A percentile compares a stretch with the other conserved stretches of the same genome.
These are phyloP conservation scores for Colletotrichum tofieldiae DNA, from an alignment of 2,329 filamentous ascomycete species.

Conservation along the genomic window DNA sequence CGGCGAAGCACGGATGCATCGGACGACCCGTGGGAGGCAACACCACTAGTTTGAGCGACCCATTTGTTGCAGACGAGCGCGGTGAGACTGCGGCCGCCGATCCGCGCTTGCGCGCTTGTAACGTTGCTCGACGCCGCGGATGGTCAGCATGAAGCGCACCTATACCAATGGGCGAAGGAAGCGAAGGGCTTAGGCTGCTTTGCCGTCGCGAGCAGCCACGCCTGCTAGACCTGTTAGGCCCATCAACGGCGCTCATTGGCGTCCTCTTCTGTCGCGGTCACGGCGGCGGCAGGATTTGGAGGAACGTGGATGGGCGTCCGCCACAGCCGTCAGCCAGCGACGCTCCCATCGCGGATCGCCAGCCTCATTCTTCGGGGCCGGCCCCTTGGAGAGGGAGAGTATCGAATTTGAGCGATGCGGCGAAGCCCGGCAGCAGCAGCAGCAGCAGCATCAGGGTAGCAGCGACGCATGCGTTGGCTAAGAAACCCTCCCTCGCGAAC, in stretches of 20 bases:
- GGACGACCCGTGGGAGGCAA: conserved; percentile 4
- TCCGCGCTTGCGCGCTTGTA: conserved; percentile 42
- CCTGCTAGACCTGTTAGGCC: neutral
- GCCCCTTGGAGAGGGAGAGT: neutral
- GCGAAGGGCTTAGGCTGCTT: neutral
- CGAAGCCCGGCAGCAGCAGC: neutral
- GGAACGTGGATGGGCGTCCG: conserved; percentile 14
- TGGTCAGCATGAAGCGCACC: conserved; percentile 22
- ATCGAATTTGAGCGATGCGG: neutral
- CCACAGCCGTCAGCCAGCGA: conserved; percentile 29
- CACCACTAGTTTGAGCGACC: neutral
- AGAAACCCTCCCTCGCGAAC: conserved; percentile 26
- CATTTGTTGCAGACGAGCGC: conserved; percentile 1
- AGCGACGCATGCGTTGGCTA: conserved; percentile 30
- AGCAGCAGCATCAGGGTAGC: conserved; percentile 1
- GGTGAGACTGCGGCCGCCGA: conserved; percentile 5
- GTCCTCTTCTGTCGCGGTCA: conserved; percentile 13
- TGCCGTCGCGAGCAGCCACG: conserved; percentile 11
- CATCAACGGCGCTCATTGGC: conserved; percentile 17
- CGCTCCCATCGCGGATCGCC: neutral
- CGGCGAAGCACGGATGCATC: conserved; percentile 6
- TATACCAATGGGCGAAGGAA: conserved; percentile 6
- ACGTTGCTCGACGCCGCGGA: conserved; percentile 31
- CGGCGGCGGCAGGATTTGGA: neutral
- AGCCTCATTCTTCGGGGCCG: conserved; percentile 23